These are phyloP conservation scores for Chlamydomonas incerta DNA, from an alignment of 139 green algal genomes.

Conservation along the genomic window DNA sequence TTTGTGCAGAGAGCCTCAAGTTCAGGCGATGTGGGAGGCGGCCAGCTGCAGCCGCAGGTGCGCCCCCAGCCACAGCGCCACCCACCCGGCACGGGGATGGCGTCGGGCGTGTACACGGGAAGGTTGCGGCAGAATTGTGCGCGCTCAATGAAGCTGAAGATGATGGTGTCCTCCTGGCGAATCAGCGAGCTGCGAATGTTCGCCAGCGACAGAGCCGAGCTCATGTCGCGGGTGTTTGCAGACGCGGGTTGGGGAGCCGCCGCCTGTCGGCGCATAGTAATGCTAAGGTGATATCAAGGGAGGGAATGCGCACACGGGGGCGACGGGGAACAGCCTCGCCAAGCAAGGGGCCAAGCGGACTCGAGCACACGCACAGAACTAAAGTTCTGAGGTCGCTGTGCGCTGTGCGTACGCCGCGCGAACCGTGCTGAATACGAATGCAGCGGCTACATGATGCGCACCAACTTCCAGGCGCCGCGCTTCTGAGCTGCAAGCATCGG, in stretches of 20 bases:
- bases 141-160: slow-evolving; percentile 97
- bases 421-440: too few relatives aligned
- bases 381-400: background rate
- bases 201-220: slow-evolving; percentile 68
- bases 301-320: too few relatives aligned
- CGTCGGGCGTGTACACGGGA: slow-evolving; percentile 82
- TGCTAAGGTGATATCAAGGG: background rate
- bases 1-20: too few relatives aligned
- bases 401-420: too few relatives aligned
- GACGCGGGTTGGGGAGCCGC: background rate
- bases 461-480: too few relatives aligned
- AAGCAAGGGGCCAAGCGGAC: too few relatives aligned
- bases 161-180: slow-evolving; percentile 97
- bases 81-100: slow-evolving; percentile 80
- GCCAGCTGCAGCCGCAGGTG: too few relatives aligned
- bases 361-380: too few relatives aligned
- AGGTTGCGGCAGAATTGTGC: slow-evolving; percentile 92
- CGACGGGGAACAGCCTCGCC: too few relatives aligned
- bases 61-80: too few relatives aligned
- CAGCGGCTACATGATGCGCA: too few relatives aligned
- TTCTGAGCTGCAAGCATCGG: background rate
- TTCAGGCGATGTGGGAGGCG: too few relatives aligned
- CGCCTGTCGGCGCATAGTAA: background rate
- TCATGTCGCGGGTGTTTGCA: slow-evolving; percentile 52
- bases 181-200: slow-evolving; percentile 91